These are phyloP conservation scores for Pachysandra terminalis DNA, from an alignment of 164 flowering plant genomes.

Conservation along the genomic window DNA sequence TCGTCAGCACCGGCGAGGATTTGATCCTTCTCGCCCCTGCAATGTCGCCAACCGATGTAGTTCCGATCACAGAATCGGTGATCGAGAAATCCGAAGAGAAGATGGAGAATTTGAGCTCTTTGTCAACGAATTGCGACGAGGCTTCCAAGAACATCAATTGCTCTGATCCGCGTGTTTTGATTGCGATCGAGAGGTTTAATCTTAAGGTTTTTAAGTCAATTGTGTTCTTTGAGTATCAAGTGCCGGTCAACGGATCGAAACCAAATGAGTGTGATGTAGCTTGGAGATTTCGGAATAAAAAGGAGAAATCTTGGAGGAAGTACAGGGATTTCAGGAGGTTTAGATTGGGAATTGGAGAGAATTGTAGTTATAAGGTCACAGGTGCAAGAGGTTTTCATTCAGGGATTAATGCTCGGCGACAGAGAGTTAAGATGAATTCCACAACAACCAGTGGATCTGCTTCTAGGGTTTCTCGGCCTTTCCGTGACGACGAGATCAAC, in stretches of 20 bases:
- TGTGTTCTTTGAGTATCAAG: constrained; percentile 70
- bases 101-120: constrained; percentile 24
- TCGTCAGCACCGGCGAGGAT: constrained; percentile 84
- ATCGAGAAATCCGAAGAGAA: constrained; percentile 46
- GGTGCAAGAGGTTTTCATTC: constrained; percentile 75
- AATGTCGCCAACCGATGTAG: constrained; percentile 19
- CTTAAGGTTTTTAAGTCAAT: constrained; percentile 61
- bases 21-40: constrained; percentile 13
- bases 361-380: constrained; percentile 55
- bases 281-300: constrained; percentile 91
- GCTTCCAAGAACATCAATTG: constrained; percentile 47
- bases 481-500: constrained; percentile 71
- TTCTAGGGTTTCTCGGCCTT: constrained; percentile 21
- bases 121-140: neutral
- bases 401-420: constrained; percentile 72
- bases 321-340: constrained; percentile 92
- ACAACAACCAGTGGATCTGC: constrained; percentile 13
- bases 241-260: constrained; percentile 70
- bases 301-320: constrained; percentile 94
- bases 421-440: constrained; percentile 21
- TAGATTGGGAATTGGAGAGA: constrained; percentile 49
- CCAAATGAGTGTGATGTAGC: constrained; percentile 81
- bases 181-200: constrained; percentile 74
- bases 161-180: constrained; percentile 68
- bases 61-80: constrained; percentile 35